Percentiles rank a stretch among this genome's conserved stretches.
These are phyloP conservation scores for Lasiodiplodia sp. DNA, from an alignment of 2,329 filamentous ascomycete genomes.

Conservation along the genomic window DNA sequence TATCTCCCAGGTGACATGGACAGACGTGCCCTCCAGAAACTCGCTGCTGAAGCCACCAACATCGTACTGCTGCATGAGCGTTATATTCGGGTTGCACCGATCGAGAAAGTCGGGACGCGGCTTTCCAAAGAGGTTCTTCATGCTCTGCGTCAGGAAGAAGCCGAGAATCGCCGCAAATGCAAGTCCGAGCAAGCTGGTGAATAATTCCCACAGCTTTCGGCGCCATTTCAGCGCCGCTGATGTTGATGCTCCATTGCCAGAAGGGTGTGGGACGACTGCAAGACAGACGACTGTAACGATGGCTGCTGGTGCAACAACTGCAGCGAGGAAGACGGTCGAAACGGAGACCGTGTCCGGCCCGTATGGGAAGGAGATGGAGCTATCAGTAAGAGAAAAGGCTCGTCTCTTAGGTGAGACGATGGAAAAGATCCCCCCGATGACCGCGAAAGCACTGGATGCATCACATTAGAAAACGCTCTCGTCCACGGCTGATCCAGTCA, in stretches of 20 bases:
- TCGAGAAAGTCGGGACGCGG: constrained; percentile 26
- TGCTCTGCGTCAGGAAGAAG: constrained; percentile 23
- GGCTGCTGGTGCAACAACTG: neutral
- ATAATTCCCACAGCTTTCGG: constrained; percentile 64
- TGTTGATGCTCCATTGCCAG: constrained; percentile 67
- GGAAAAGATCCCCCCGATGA: constrained; percentile 20
- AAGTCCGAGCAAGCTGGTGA: neutral
- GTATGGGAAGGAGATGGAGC: constrained; percentile 26
- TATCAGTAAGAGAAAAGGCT: constrained; percentile 22
- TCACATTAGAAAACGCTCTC: neutral
- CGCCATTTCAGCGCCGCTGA: constrained; percentile 80
- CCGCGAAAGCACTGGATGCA: neutral
- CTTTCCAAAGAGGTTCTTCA: constrained; percentile 30
- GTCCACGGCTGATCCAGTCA: neutral
- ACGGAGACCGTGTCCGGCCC: constrained; percentile 16
- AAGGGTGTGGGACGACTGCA: constrained; percentile 73
- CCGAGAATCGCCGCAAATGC: constrained; percentile 6
- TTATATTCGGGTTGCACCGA: constrained; percentile 19
- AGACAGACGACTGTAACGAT: constrained; percentile 74
- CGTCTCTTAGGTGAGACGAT: constrained; percentile 8
- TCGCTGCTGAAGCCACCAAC: constrained; percentile 25
- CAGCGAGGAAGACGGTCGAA: constrained; percentile 2
- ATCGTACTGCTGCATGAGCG: constrained; percentile 1
- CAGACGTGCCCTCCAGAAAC: constrained; percentile 22
- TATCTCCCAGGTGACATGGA: constrained; percentile 19